A percentile compares a stretch with the other conserved stretches of the same genome.
Evolutionary conservation across 257 asterid genomes (phyloP).

Genomic region (Plantago elongata): DNA sequence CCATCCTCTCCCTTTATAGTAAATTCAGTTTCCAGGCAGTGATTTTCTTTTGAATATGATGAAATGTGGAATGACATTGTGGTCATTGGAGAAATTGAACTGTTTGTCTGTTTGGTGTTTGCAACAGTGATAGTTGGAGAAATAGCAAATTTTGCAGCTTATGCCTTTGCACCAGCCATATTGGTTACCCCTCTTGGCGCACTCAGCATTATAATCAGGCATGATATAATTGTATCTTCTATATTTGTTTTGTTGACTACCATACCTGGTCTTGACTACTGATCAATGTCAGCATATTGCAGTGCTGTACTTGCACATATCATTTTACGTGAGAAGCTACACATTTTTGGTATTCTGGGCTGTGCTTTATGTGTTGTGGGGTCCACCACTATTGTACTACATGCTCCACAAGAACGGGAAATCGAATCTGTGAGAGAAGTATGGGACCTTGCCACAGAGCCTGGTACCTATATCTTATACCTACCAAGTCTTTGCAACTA

Average conservation of each 20-base stretch:
- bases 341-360: slow-evolving; percentile 66
- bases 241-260: not conserved
- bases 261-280: slow-evolving; percentile 19
- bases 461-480: slow-evolving; percentile 31
- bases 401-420: slow-evolving; percentile 75
- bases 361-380: slow-evolving; percentile 72
- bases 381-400: slow-evolving; percentile 64
- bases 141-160: slow-evolving; percentile 72
- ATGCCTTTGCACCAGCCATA: slow-evolving; percentile 84
- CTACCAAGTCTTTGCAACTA: too few species aligned
- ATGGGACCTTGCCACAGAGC: slow-evolving; percentile 75
- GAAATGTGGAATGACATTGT: not conserved
- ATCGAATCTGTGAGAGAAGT: slow-evolving; percentile 63
- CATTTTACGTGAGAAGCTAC: slow-evolving; percentile 58
- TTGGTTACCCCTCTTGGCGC: slow-evolving; percentile 81
- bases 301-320: slow-evolving; percentile 74
- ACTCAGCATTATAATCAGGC: slow-evolving; percentile 75
- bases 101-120: slow-evolving; percentile 19
- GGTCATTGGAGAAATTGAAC: not conserved
- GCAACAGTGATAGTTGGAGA: slow-evolving; percentile 73
- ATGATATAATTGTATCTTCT: slow-evolving; percentile 14
- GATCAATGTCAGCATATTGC: slow-evolving; percentile 22
- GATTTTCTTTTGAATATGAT: not conserved
- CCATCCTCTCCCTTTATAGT: not conserved
- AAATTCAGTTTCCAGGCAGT: not conserved